Percentiles rank a stretch among this genome's conserved stretches.
Evolutionary conservation across 2,329 filamentous ascomycete genomes (phyloP).

Genomic region (Daldinia eschscholtzii): DNA sequence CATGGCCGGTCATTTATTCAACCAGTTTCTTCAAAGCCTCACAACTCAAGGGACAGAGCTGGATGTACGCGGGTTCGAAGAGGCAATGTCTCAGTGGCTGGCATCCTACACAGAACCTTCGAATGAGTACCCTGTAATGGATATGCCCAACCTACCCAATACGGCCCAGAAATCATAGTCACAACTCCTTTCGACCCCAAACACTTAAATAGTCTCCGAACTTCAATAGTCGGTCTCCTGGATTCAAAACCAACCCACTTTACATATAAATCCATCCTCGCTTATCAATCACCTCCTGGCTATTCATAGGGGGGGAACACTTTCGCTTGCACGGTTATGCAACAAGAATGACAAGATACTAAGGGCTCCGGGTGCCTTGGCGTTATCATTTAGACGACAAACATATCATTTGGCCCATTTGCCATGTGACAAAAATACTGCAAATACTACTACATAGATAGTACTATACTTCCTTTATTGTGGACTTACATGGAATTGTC

Average conservation of each 20-base stretch:
- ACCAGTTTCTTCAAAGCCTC: constrained; percentile 6
- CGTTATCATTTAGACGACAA: background rate
- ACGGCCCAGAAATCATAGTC: background rate
- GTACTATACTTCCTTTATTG: background rate
- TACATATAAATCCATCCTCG: background rate
- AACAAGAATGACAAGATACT: background rate
- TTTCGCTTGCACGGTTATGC: background rate
- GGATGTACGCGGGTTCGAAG: background rate
- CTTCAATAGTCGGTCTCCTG: background rate
- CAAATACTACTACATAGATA: background rate
- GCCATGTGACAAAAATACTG: background rate
- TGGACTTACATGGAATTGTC: background rate
- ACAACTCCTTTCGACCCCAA: background rate
- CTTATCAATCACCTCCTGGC: background rate
- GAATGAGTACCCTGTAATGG: background rate
- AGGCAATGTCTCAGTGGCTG: constrained; percentile 3
- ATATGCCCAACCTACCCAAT: background rate
- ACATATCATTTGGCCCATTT: background rate
- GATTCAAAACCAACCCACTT: background rate
- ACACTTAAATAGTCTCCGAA: background rate
- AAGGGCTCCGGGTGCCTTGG: background rate
- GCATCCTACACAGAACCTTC: background rate
- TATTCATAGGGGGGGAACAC: background rate
- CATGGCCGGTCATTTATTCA: constrained; percentile 10
- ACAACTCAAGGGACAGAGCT: background rate